Conservation (phyloP, 1,284 basidiomycete genomes). For the Pisolithus thermaeus region DNA sequence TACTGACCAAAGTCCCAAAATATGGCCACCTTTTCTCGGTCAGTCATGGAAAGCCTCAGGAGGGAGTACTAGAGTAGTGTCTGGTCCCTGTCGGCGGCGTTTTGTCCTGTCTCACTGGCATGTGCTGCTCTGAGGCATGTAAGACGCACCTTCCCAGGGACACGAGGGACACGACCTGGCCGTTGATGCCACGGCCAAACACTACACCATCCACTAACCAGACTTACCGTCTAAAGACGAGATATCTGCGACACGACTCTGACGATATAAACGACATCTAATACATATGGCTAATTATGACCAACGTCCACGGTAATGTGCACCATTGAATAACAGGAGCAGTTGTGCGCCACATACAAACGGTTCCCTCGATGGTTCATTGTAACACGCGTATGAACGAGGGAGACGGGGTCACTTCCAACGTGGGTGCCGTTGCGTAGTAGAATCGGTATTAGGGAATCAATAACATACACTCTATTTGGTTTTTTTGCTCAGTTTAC, state of each 20-base stretch:
- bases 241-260: too few species aligned
- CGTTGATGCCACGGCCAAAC: neutral
- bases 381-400: neutral
- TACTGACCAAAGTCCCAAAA: conserved; percentile 60
- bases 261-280: neutral
- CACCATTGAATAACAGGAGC: neutral
- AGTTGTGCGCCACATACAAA: neutral
- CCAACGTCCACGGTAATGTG: neutral
- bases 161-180: neutral
- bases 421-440: conserved; percentile 9
- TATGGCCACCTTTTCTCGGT: conserved; percentile 41
- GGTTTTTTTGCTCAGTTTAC: conserved; percentile 66
- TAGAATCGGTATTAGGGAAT: conserved; percentile 9
- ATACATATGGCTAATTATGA: neutral
- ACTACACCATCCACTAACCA: neutral
- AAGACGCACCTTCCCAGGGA: conserved; percentile 2
- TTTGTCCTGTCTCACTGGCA: conserved; percentile 1
- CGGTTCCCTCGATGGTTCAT: neutral
- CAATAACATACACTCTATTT: conserved; percentile 40
- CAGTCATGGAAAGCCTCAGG: conserved; percentile 23
- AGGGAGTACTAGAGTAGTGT: conserved; percentile 5
- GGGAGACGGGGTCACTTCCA: neutral
- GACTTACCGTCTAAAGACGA: too few species aligned
- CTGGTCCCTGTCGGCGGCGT: neutral
- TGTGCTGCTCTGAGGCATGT: conserved; percentile 11